Percentiles rank a stretch among this genome's conserved stretches.
These are phyloP conservation scores for Aureobasidium lini DNA, from an alignment of 2,329 filamentous ascomycete genomes.

Conservation along the genomic window DNA sequence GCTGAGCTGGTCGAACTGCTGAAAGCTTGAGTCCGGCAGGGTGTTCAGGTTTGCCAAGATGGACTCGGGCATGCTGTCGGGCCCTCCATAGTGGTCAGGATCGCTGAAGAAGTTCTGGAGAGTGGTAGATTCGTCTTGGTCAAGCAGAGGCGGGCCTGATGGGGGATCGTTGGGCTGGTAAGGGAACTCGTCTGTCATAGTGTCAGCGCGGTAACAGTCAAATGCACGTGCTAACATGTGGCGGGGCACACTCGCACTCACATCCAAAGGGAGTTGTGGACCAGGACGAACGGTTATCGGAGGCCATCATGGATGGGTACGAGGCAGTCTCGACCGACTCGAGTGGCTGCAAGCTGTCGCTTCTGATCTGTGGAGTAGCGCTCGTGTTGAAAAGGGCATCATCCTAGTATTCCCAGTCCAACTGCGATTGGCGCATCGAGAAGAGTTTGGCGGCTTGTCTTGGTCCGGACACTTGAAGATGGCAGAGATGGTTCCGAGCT, in stretches of 20 bases:
- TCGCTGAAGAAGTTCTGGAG: constrained; percentile 16
- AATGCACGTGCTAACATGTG: not conserved
- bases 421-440: not conserved
- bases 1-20: not conserved
- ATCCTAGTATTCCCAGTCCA: constrained; percentile 5
- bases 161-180: constrained; percentile 2
- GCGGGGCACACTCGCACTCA: not conserved
- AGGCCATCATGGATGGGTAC: constrained; percentile 3
- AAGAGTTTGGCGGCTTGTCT: not conserved
- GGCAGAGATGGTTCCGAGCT: not conserved
- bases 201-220: not conserved
- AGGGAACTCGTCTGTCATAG: not conserved
- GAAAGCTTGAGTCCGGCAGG: not conserved
- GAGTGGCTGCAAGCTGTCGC: constrained; percentile 2
- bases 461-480: not conserved
- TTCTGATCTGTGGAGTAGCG: not conserved
- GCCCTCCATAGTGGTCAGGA: constrained; percentile 10
- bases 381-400: not conserved
- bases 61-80: not conserved
- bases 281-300: constrained; percentile 6
- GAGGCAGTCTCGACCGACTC: not conserved
- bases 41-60: constrained; percentile 2
- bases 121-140: constrained; percentile 7
- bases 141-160: constrained; percentile 12
- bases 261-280: constrained; percentile 9